phyloP scores from a whole-genome alignment of 306 rosid genomes.

The Glycyrrhiza uralensis region DNA sequence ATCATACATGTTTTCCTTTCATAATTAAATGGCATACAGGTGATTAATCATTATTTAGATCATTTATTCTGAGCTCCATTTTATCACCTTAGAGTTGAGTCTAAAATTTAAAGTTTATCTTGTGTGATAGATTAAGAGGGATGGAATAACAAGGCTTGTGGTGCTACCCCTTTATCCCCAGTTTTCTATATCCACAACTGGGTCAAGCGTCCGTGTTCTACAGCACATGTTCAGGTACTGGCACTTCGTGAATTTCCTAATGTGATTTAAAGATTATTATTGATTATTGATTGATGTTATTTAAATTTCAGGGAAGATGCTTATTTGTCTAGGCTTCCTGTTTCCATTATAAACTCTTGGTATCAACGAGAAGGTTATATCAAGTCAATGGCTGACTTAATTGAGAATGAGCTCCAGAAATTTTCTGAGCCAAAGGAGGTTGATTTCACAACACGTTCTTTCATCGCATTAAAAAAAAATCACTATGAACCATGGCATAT shows the following conservation, averaged over 20 bases:
- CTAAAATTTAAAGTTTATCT: conserved; percentile 15
- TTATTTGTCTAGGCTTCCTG: conserved; percentile 72
- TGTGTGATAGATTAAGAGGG: conserved; percentile 76
- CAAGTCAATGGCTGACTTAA: conserved; percentile 92
- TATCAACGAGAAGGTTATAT: conserved; percentile 88
- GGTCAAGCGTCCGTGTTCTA: conserved; percentile 90
- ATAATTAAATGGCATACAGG: conserved; percentile 4
- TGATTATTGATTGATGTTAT: conserved; percentile 24
- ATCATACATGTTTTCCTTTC: background rate
- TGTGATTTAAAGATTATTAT: conserved; percentile 11
- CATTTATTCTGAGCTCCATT: conserved; percentile 4
- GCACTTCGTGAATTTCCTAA: conserved; percentile 3
- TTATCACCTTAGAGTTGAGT: conserved; percentile 20
- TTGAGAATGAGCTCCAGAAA: conserved; percentile 67
- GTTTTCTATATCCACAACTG: conserved; percentile 98
- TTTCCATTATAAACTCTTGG: conserved; percentile 93
- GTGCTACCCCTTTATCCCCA: conserved; percentile 97
- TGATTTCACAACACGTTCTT: too few relatives aligned
- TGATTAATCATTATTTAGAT: background rate
- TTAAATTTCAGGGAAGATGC: conserved; percentile 70
- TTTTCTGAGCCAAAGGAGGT: conserved; percentile 78
- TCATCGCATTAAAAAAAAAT: too few relatives aligned
- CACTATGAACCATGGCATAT: too few relatives aligned
- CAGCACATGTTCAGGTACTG: conserved; percentile 71
- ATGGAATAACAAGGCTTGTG: conserved; percentile 87